Conservation (phyloP, 257 asterid genomes). For the Fraxinus cuspidata region DNA sequence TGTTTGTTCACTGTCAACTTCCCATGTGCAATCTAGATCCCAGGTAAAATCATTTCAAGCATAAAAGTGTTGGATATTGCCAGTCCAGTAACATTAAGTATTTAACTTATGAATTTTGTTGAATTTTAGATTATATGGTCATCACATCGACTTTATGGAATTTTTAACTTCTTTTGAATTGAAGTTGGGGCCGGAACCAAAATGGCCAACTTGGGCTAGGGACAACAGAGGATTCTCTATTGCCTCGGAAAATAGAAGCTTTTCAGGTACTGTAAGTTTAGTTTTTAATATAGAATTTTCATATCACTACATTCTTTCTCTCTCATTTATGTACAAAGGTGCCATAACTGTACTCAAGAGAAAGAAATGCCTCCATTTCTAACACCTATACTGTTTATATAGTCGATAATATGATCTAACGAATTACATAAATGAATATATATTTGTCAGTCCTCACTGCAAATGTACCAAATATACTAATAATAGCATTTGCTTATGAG, state of each 20-base stretch:
- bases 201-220: constrained; percentile 99
- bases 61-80: not conserved
- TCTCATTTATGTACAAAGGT: no score
- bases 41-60: not conserved
- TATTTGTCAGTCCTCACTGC: not conserved
- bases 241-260: constrained; percentile 81
- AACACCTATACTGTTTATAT: not conserved
- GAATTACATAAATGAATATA: not conserved
- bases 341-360: no score
- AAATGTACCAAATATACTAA: not conserved
- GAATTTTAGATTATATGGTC: not conserved
- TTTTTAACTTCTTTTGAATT: constrained; percentile 26
- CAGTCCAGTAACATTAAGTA: not conserved
- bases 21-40: not conserved
- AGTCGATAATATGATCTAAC: not conserved
- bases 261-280: constrained; percentile 62
- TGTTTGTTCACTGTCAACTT: not conserved
- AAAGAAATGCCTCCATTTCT: not conserved
- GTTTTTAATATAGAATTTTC: constrained; percentile 5
- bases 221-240: constrained; percentile 84
- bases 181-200: constrained; percentile 98
- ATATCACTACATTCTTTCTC: no score
- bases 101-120: not conserved
- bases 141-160: not conserved
- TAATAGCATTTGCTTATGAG: not conserved